Conservation (phyloP, 805 yeast genomes). For the Ogataea polymorpha region DNA sequence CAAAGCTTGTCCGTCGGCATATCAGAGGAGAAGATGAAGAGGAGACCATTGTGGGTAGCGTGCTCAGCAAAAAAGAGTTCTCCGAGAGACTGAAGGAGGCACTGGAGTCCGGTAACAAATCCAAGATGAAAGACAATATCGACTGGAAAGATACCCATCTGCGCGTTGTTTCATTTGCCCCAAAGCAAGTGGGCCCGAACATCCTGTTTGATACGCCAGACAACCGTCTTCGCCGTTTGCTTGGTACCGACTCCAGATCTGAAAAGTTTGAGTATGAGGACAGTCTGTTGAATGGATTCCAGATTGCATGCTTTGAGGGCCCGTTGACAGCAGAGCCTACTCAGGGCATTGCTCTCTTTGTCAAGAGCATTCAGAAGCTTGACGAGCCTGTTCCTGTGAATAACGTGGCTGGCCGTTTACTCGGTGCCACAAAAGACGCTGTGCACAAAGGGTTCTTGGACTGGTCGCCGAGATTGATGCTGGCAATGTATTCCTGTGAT, state of each 20-base stretch:
- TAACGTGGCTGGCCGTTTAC: constrained; percentile 66
- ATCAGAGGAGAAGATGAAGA: constrained; percentile 20
- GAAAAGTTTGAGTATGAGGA: constrained; percentile 47
- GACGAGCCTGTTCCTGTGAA: constrained; percentile 35
- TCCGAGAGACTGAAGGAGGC: constrained; percentile 31
- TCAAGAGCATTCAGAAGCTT: constrained; percentile 37
- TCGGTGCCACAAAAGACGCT: constrained; percentile 67
- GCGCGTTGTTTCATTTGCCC: constrained; percentile 67
- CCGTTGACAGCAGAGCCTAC: constrained; percentile 86
- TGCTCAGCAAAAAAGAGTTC: constrained; percentile 31
- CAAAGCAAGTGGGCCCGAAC: constrained; percentile 73
- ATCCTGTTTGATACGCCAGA: constrained; percentile 56
- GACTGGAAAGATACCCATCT: constrained; percentile 33
- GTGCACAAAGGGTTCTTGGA: constrained; percentile 69
- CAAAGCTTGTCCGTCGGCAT: constrained; percentile 31
- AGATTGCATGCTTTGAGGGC: constrained; percentile 76
- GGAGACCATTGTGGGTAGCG: constrained; percentile 44
- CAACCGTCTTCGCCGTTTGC: constrained; percentile 34
- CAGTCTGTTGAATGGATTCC: constrained; percentile 77
- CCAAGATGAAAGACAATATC: constrained; percentile 23
- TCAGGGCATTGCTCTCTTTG: constrained; percentile 68
- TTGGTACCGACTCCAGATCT: constrained; percentile 11
- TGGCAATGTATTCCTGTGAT: constrained; percentile 93
- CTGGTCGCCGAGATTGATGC: constrained; percentile 85
- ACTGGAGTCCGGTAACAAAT: constrained; percentile 17